Percentiles rank a stretch among this genome's conserved stretches.
These are phyloP conservation scores for Akebia trifoliata DNA, from an alignment of 164 flowering plant species.

Conservation along the genomic window DNA sequence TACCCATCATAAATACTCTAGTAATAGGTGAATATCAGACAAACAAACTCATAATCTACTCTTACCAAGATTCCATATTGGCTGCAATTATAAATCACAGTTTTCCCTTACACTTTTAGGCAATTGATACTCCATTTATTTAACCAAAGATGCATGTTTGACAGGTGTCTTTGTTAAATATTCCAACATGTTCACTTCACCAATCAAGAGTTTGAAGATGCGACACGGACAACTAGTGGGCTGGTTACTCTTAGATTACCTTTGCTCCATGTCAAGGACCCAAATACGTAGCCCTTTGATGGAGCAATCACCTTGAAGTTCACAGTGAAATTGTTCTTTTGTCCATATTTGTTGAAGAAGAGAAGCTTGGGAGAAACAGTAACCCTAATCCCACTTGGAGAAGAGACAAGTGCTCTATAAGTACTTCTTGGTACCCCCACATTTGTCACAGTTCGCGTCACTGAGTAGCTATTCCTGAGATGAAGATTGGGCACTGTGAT, in stretches of 20 bases:
- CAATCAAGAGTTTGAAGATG: slow-evolving; percentile 19
- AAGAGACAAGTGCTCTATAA: slow-evolving; percentile 43
- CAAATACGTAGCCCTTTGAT: slow-evolving; percentile 51
- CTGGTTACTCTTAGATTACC: slow-evolving; percentile 35
- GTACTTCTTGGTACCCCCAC: slow-evolving; percentile 48
- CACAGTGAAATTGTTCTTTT: slow-evolving; percentile 55
- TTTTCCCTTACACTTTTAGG: no score
- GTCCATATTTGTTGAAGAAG: slow-evolving; percentile 39
- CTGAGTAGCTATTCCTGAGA: slow-evolving; percentile 30
- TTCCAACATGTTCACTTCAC: background rate
- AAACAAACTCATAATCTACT: no score
- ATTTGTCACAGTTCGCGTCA: slow-evolving; percentile 58
- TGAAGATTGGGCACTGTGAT: slow-evolving; percentile 57
- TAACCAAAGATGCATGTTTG: background rate
- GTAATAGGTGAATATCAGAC: no score
- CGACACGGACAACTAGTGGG: slow-evolving; percentile 48
- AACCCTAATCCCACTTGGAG: slow-evolving; percentile 53
- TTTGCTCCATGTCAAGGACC: slow-evolving; percentile 59
- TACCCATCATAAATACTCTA: no score
- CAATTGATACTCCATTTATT: background rate
- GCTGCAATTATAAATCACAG: no score
- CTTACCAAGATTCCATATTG: no score
- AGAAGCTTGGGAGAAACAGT: slow-evolving; percentile 48
- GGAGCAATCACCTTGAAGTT: slow-evolving; percentile 44
- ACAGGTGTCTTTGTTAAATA: background rate